Base-by-base conservation (phyloP, 495 filamentous ascomycete genomes). In the Evansstolkia leycettana region DNA sequence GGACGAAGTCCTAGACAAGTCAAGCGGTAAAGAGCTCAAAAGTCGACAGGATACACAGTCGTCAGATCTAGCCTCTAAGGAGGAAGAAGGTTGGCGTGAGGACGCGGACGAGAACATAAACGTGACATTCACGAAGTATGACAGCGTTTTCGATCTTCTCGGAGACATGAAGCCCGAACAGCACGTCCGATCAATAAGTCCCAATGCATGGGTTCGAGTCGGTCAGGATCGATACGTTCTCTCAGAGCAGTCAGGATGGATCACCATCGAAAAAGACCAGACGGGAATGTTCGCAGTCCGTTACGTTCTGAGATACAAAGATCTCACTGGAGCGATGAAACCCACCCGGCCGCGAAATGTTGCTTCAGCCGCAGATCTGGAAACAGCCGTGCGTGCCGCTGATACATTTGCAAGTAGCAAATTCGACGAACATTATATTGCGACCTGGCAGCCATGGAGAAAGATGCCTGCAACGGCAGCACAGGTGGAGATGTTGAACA, bases 121-220 rank as follows among this genome's bases (percentile, higher is more conserved):
- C 16, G 39, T 65, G 6, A 55, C 55, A 1, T 94, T 94, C 43
- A 88, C 81, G 11, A 82, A 90, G 41, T 99, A 96, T 45, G 84
- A 87, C 38, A 85, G 77, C 1, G 73, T 99, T 14, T 76, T 79
- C 45, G 89, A 94, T 48, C 68, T 99, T 18, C 75, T 99, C 11
- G 67, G 73, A n/a, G 90, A 96, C 52, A 75, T 78, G 5, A 75
- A 74, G 7, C 71, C 70, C 24, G 86, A 95, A 38, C 65, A 61
- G 18, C 77, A 92, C 43, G 84, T 99, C 41, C 73, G 86, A 27
- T 62, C 65, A 11, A 59, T 92, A 14, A 93, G 84, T 47, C 62
- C 46, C 11, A 53, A 80, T 44, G 65, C 82, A 1, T 99, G 90
- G 90, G 89, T 96, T 1, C 70, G 74, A 31, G 68, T 93, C 17